Percentiles rank a stretch among this genome's conserved stretches.
These are phyloP conservation scores for Andalucia godoyi DNA, from an alignment of 78 protist species.

Conservation along the genomic window DNA sequence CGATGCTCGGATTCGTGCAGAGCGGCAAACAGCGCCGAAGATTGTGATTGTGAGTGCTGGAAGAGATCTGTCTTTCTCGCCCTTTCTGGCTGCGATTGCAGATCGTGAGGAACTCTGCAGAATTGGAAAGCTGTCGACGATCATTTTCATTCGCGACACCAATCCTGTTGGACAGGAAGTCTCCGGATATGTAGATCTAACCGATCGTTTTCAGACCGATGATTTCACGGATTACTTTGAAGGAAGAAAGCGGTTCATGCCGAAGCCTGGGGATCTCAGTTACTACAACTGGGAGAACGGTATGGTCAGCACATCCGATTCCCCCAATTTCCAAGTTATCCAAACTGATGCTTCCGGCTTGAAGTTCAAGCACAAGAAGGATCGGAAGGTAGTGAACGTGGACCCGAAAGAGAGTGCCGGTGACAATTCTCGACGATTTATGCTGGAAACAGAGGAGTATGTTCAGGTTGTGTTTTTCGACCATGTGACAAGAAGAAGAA, in stretches of 20 bases:
- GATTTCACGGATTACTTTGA: slow-evolving; percentile 52
- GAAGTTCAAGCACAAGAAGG: slow-evolving; percentile 80
- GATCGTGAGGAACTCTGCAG: slow-evolving; percentile 57
- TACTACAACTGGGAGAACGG: slow-evolving; percentile 88
- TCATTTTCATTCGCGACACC: slow-evolving; percentile 76
- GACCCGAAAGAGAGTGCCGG: slow-evolving; percentile 60
- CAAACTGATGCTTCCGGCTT: slow-evolving; percentile 65
- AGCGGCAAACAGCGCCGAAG: neutral
- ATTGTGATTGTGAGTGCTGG: too few relatives aligned
- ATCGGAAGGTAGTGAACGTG: slow-evolving; percentile 70
- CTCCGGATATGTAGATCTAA: slow-evolving; percentile 80
- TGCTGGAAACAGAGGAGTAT: slow-evolving; percentile 40
- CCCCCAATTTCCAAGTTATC: slow-evolving; percentile 61
- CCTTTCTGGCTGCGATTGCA: slow-evolving; percentile 58
- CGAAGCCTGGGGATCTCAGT: slow-evolving; percentile 65
- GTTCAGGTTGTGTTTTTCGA: slow-evolving; percentile 60
- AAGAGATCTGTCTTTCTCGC: too few relatives aligned
- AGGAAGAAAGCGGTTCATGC: slow-evolving; percentile 37
- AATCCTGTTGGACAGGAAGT: slow-evolving; percentile 73
- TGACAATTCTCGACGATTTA: slow-evolving; percentile 40
- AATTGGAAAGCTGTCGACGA: slow-evolving; percentile 61
- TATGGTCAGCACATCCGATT: slow-evolving; percentile 14
- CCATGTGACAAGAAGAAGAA: slow-evolving; percentile 54
- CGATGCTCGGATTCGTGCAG: too few relatives aligned
- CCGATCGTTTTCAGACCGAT: slow-evolving; percentile 59